These are phyloP conservation scores for Lentinus polychrous DNA, from an alignment of 1,284 basidiomycete genomes.

Conservation along the genomic window DNA sequence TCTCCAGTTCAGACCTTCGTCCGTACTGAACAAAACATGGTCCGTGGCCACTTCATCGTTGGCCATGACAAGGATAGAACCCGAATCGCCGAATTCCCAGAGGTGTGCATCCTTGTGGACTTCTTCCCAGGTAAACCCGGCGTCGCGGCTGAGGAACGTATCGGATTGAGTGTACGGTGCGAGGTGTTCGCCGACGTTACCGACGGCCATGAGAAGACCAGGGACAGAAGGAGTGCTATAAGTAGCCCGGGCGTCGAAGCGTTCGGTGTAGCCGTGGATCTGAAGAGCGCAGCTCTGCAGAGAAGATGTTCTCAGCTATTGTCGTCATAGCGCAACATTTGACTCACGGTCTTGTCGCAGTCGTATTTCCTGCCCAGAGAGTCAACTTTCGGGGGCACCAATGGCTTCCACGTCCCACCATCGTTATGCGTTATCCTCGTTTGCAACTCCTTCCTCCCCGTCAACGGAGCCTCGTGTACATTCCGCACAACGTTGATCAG, in stretches of 20 bases:
- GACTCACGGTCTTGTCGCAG: conserved; percentile 65
- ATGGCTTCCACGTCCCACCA: conserved; percentile 85
- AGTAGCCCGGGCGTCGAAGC: conserved; percentile 83
- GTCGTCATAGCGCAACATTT: not conserved
- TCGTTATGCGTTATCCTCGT: conserved; percentile 96
- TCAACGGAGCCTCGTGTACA: conserved; percentile 67
- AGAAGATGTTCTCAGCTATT: not conserved
- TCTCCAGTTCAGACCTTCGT: conserved; percentile 85
- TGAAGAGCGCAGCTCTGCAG: conserved; percentile 78
- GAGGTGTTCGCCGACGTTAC: conserved; percentile 89
- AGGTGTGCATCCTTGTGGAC: conserved; percentile 97
- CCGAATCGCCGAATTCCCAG: conserved; percentile 98
- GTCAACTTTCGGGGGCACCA: conserved; percentile 73
- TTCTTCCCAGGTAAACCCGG: conserved; percentile 97
- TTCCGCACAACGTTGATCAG: conserved; percentile 89
- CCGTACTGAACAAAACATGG: conserved; percentile 80
- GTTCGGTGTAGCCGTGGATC: conserved; percentile 94
- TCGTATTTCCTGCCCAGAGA: conserved; percentile 71
- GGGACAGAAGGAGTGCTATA: conserved; percentile 90
- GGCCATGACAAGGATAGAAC: conserved; percentile 87
- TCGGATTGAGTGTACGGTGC: conserved; percentile 83
- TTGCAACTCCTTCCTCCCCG: conserved; percentile 74
- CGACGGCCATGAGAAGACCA: conserved; percentile 93
- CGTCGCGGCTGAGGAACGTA: conserved; percentile 95
- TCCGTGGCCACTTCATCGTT: conserved; percentile 95